These are phyloP conservation scores for Phytophthora aleatoria DNA, from an alignment of 352 stramenopile genomes.

Conservation along the genomic window DNA sequence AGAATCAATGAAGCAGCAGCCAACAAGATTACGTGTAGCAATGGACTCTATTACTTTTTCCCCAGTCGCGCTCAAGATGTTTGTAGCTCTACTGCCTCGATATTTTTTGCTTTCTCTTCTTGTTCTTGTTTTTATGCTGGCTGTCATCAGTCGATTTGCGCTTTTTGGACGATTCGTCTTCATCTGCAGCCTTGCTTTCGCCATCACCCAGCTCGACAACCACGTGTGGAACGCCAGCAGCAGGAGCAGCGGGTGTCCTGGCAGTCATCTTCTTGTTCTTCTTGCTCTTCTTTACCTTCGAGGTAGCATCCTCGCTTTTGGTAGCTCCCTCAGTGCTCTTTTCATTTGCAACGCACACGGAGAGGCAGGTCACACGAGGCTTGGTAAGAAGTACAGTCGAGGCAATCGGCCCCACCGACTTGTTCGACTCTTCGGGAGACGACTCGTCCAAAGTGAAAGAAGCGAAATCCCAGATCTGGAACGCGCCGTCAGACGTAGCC, in stretches of 20 bases:
- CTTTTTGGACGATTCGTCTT: conserved; percentile 27
- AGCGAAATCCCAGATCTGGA: conserved; percentile 84
- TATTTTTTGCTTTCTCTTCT: conserved; percentile 38
- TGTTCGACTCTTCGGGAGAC: conserved; percentile 64
- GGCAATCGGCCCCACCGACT: conserved; percentile 51
- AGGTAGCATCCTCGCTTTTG: conserved; percentile 15
- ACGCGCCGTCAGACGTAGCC: conserved; percentile 71
- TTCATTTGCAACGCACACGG: conserved; percentile 53
- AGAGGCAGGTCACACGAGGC: conserved; percentile 76
- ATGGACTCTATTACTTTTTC: conserved; percentile 34
- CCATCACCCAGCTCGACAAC: conserved; percentile 68
- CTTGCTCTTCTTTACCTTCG: conserved; percentile 48
- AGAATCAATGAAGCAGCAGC: too few species aligned
- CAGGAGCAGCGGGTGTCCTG: conserved; percentile 28
- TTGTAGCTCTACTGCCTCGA: conserved; percentile 19
- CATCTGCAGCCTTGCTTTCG: conserved; percentile 20
- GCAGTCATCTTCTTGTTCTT: conserved; percentile 43
- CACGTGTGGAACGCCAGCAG: conserved; percentile 53
- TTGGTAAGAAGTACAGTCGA: conserved; percentile 76
- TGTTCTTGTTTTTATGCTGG: conserved; percentile 33
- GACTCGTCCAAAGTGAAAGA: conserved; percentile 58
- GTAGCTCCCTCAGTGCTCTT: conserved; percentile 11
- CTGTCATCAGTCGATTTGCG: conserved; percentile 19
- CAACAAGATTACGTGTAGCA: not conserved
- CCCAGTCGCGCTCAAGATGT: not conserved